Base-by-base conservation (phyloP, 2,329 filamentous ascomycete genomes). In the Rhytidhysteron rufulum region DNA sequence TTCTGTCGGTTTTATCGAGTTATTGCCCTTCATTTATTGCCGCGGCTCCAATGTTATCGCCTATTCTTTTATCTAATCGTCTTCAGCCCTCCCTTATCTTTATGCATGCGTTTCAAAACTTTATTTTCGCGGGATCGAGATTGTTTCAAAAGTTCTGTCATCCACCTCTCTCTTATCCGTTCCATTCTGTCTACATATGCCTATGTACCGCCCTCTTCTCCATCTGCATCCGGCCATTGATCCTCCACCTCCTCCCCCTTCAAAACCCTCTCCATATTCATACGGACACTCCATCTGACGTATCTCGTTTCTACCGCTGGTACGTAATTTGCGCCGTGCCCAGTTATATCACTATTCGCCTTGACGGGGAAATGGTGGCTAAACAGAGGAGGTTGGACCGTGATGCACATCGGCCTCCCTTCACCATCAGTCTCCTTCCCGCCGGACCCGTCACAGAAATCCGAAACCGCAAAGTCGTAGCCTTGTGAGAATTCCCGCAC, bases 331-430 rank as follows among this genome's bases (percentile, higher is more conserved):
- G n/a, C 25, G 3, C 50, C 61, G 27, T 57, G 30, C 2, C 45
- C 49, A 38, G 37, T 45, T 29, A 58, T 56, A 44, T 59, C 58
- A 18, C 53, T 55, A 5, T 31, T 45, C 4, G 44, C 39, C 7
- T 33, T 42, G 9, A 40, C 34, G 19, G 44, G 42, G 24, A 50
- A 53, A 39, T 53, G 42, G 15, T 51, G 52, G 17, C 48, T 47
- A 17, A 60, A 57, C 3, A 57, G 38, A 31, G 53, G 49, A 11
- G 58, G 56, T 34, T 53, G 50, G 22, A 56, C 53, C 5, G 51
- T 55, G 8, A 62, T 18, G 39, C 58, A 62, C 25, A 54, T 39
- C 0, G 49, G 48, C 30, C 41, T 49, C 20, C 22, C n/a, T 5
- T 7, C 34, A 25, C 7, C 25, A 35, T n/a, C 18, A 10, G 4